Evolutionary conservation across 805 yeast species (phyloP), one percentile per base, ranked within the genome.

Genomic region (Saturnispora dispora): DNA sequence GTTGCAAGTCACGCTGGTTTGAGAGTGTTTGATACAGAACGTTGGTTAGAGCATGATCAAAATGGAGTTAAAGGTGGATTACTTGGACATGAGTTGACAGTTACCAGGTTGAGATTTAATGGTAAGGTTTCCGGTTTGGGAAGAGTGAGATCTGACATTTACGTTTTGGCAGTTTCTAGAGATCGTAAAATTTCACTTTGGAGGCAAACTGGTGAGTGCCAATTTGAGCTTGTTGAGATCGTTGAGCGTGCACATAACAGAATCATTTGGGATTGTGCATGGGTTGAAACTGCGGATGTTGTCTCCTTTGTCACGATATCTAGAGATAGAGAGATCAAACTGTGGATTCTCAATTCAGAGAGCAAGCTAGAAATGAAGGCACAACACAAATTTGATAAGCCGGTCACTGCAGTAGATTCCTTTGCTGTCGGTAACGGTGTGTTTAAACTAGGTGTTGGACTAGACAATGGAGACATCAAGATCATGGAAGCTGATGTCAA

Each of bases 201-300:
- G 91, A 70, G 71, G 56, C 69, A 78, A 50, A 48, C 54, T 5
- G 58, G 42, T 7, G 55, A 52, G n/a, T 61, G 53, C 13, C 62
- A 56, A 30, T 63, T 66, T 45, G 47, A 58, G 46, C 49, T 65
- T 27, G 54, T 67, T 22, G 59, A 57, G 27, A 28, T 64, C 10
- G 58, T 63, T 68, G 78, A 78, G 35, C 88, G 85, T 63, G 96
- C 96, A 0, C 99, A 95, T 63, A 67, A 84, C 2, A 79, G 97
- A 66, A 91, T 93, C 59, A 79, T 93, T 42, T 95, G 99, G 99
- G 98, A 93, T 69, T 83, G 91, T 63, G 78, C 85, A 37, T 93
- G 97, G 96, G 71, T 82, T 0, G 88, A 89, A 4, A 53, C 60
- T n/a, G 70, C 60, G 3, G 75, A 58, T n/a, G 36, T 51, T 3